Evolutionary conservation across 768 basidiomycete species (phyloP), one percentile per base, ranked within the genome.

Genomic region (Auricularia auricula-judae): DNA sequence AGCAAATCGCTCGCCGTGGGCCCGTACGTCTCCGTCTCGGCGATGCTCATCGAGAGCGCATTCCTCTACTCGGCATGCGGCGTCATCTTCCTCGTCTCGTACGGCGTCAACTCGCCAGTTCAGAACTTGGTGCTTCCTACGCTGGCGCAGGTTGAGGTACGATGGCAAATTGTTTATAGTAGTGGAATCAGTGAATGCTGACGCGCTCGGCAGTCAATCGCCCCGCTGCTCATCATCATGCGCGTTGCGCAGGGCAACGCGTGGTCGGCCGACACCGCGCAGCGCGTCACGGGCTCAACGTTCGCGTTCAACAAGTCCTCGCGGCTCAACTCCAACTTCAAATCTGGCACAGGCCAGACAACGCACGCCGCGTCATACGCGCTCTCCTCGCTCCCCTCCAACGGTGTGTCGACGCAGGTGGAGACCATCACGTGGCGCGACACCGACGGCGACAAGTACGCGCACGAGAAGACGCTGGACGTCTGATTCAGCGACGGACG

Each of bases 41-140:
- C 70, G 23, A 76, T 78, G 72, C 62, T 77, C 23, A 65, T 79
- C 65, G 77, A 80, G 62, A 75, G 74, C 10, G 74, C 77, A 1
- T 66, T 71, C 0, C 54, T 73, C 14, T 76, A 76, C 61, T 60
- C 72, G 0, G 47, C 66, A 1, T 64, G 72, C 35, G 70, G 67
- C 11, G 35, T 76, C 12, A 53, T 76, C 16, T 78, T 76, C 65
- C 66, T 79, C 36, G 36, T 77, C 10, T 62, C 72, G 1, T 75
- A 71, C 51, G 72, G 69, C 1, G 29, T 68, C 1, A 64, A 71
- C 59, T 70, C 65, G 60, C 71, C 71, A 5, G 7, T 76, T n/a
- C 69, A 70, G 21, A 76, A 77, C 63, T 66, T 76, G 3, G 70
- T 76, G 14, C 68, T 80, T n/a, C 58, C 72, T 33, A 61, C 72